These are phyloP conservation scores for Mycena venus DNA, from an alignment of 768 basidiomycete genomes.

Conservation along the genomic window DNA sequence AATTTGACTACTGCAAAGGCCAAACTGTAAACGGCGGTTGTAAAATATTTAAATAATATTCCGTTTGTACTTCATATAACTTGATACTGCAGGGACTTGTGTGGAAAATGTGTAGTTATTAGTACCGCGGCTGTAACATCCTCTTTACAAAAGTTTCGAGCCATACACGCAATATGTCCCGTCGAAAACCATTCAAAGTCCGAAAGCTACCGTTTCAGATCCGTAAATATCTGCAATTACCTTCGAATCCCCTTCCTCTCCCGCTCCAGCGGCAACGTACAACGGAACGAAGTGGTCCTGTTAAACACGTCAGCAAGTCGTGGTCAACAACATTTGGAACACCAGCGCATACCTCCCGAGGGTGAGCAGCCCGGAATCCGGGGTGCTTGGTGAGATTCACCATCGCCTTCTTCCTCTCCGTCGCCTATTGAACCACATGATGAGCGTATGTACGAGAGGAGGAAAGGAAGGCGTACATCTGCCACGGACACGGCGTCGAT, in stretches of 20 bases:
- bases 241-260: background rate
- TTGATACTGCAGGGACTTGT: background rate
- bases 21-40: slow-evolving; percentile 57
- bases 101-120: background rate
- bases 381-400: slow-evolving; percentile 66
- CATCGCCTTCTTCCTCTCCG: slow-evolving; percentile 64
- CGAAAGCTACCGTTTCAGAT: slow-evolving; percentile 77
- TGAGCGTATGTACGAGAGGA: background rate
- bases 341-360: slow-evolving; percentile 58
- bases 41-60: background rate
- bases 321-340: no score
- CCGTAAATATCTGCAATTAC: slow-evolving; percentile 66
- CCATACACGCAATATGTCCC: no score
- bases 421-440: slow-evolving; percentile 49
- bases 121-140: no score
- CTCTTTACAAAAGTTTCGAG: no score
- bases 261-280: slow-evolving; percentile 48
- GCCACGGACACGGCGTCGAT: slow-evolving; percentile 60
- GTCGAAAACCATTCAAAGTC: slow-evolving; percentile 15
- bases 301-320: background rate
- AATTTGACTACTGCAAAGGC: slow-evolving; percentile 58
- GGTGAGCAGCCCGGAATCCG: slow-evolving; percentile 78
- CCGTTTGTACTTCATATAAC: background rate
- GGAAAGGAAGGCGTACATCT: slow-evolving; percentile 56
- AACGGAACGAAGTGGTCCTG: slow-evolving; percentile 85